Base-by-base conservation (phyloP, 345 rosid genomes). In the Trapa incisa region DNA sequence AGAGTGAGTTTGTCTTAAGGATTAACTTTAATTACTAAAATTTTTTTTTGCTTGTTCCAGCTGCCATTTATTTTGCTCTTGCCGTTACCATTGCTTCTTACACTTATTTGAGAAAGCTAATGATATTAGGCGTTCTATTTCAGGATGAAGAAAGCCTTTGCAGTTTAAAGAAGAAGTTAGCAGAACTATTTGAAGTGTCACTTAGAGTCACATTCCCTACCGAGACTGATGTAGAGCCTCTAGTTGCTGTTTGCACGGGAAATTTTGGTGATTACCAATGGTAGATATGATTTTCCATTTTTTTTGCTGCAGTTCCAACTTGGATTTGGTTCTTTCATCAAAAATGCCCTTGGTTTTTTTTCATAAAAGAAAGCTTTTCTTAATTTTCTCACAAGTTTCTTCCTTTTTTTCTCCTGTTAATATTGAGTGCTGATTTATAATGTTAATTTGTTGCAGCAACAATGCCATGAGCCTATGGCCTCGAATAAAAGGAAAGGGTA, bases 181-280 rank as follows among this genome's bases (percentile, higher is more conserved):
- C 82, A 0, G 85, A 84, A 70, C 76, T 89, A 13, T 88, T 89
- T 73, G 91, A 85, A 36, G 64, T 3, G 15, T 79, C 99, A 7
- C 86, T 94, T 56, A 78, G 75, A 68, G 42, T 48, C 48, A 85
- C 97, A 0, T 86, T 84, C 48, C 96, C 95, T 2, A 73, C 69
- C 56, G 96, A 79, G 74, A 56, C 76, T 13, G 78, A 83, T 77
- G 86, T 89, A 64, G 87, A 85, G 74, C 96, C 96, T 38, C 54
- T 80, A 72, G 71, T 94, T 70, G 89, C 86, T 70, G 81, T 88
- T 60, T 84, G 88, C 74, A 73, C 80, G 62, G 89, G 72, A 0
- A 91, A 82, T 68, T 86, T 84, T 73, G 98, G 96, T 2, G 97
- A 93, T 72, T 93, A 93, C 80, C 97, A 93, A 81, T 93, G 98